A percentile compares a stretch with the other conserved stretches of the same genome.
phyloP scores from a whole-genome alignment of 495 filamentous ascomycete genomes.

The Chaetomidium leptoderma region DNA sequence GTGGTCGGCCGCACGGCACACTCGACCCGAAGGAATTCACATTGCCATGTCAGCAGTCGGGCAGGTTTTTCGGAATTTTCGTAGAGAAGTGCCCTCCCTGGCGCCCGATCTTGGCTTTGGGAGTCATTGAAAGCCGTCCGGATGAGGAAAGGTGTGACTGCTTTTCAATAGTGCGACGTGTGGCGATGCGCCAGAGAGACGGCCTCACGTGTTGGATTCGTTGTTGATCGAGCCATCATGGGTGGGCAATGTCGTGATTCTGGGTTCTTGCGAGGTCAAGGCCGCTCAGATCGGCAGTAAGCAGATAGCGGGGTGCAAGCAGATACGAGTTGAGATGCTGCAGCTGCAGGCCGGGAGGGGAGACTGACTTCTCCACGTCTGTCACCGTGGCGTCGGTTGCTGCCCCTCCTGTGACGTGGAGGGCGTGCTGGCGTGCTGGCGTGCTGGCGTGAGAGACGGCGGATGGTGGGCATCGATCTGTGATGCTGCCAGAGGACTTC shows the following conservation, averaged over 20 bases:
- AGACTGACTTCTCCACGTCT: not conserved
- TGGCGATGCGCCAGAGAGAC: not conserved
- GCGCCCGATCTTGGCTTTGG: not conserved
- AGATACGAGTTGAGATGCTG: constrained; percentile 8
- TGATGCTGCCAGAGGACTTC: no score
- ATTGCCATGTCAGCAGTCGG: not conserved
- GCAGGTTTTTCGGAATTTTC: no score
- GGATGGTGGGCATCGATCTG: no score
- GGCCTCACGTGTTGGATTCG: no score
- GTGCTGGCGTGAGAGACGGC: no score
- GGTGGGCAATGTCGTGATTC: no score
- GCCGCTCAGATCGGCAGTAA: not conserved
- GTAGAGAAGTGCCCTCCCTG: no score
- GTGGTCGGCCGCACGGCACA: not conserved
- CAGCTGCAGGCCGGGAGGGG: not conserved
- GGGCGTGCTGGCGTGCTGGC: no score
- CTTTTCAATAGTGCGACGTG: not conserved
- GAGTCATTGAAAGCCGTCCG: not conserved
- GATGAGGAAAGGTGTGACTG: not conserved
- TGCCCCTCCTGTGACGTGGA: not conserved
- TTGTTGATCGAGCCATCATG: no score
- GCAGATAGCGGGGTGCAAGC: not conserved
- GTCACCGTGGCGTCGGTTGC: not conserved
- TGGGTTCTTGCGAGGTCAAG: not conserved
- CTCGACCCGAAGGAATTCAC: not conserved